Evolutionary conservation across 306 rosid genomes (phyloP), one percentile per base, ranked within the genome.

Genomic region (Psophocarpus tetragonolobus): DNA sequence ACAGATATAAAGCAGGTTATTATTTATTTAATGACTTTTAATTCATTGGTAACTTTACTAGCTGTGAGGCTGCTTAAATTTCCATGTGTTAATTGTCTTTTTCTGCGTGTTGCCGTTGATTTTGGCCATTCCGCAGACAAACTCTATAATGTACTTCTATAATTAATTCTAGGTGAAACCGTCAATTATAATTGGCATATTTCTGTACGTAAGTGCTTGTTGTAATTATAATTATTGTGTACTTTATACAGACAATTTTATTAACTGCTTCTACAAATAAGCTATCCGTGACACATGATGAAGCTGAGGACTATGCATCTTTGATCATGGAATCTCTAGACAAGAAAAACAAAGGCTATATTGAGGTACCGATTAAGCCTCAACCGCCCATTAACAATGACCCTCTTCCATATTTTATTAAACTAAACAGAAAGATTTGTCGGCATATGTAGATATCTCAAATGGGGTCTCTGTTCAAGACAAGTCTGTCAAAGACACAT

Each of bases 271-370:
- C 80, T 3, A 86, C 90, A 74, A 93, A 93, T 83, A 90, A 91
- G 88, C 36, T 93, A 50, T 82, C 82, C 45, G 80, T 91, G 85
- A 86, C 88, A 54, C 93, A 75, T 36, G 97, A 91, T 82, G 98
- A 93, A 86, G 92, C 92, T 84, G 91, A 87, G 62, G 78, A 85
- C 67, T 90, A 75, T 85, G 92, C 98, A 48, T 80, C 90, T 47
- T 81, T 85, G 72, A 85, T 91, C 73, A 88, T 93, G 92, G 87
- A 93, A 82, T 65, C 75, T 24, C 85, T 90, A 7, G 97, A 93
- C 87, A 84, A 57, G 29, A 88, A 88, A 84, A 88, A 86, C 51
- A 80, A 76, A 75, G 93, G 94, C 75, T 91, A 84, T 68, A 80
- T 93, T 79, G 90, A 91, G 97, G 98, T 91, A 80, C 71, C 9